Percentiles rank a stretch among this genome's conserved stretches.
Evolutionary conservation across 2,329 filamentous ascomycete species (phyloP).

Genomic region (Colletotrichum tanaceti): DNA sequence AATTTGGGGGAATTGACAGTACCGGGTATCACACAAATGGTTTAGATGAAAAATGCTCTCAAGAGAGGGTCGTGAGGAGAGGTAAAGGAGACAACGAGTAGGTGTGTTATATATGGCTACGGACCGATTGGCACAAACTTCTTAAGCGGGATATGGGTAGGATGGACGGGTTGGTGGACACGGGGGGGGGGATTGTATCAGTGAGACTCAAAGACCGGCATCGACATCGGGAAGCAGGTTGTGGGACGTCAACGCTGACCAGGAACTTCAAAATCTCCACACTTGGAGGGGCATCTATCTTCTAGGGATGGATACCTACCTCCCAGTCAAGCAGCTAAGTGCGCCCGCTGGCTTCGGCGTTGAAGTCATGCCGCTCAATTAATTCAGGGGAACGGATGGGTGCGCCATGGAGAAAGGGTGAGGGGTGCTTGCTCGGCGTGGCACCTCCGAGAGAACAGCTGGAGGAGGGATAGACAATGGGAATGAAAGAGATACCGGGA

Average conservation of each 20-base stretch:
- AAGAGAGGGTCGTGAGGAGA: background rate
- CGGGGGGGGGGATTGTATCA: too few relatives aligned
- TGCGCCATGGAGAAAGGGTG: constrained; percentile 1
- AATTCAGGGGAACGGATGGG: background rate
- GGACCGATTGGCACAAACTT: constrained; percentile 16
- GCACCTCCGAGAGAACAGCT: background rate
- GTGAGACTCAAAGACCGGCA: too few relatives aligned
- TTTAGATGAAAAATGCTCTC: background rate
- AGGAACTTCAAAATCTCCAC: constrained; percentile 37
- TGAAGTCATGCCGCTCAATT: background rate
- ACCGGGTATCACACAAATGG: background rate
- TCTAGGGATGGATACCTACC: background rate
- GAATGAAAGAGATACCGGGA: background rate
- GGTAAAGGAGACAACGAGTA: background rate
- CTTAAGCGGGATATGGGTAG: constrained; percentile 12
- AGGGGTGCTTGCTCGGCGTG: background rate
- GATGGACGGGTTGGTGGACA: constrained; percentile 14
- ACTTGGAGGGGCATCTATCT: background rate
- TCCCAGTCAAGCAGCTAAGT: background rate
- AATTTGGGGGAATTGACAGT: background rate
- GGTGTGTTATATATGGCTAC: constrained; percentile 20
- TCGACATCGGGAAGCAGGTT: constrained; percentile 31
- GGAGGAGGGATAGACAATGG: background rate
- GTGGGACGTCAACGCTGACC: constrained; percentile 32
- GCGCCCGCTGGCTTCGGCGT: background rate